Evolutionary conservation across 2,329 filamentous ascomycete species (phyloP), one percentile per base, ranked within the genome.

Genomic region (Nigrospora osmanthi): DNA sequence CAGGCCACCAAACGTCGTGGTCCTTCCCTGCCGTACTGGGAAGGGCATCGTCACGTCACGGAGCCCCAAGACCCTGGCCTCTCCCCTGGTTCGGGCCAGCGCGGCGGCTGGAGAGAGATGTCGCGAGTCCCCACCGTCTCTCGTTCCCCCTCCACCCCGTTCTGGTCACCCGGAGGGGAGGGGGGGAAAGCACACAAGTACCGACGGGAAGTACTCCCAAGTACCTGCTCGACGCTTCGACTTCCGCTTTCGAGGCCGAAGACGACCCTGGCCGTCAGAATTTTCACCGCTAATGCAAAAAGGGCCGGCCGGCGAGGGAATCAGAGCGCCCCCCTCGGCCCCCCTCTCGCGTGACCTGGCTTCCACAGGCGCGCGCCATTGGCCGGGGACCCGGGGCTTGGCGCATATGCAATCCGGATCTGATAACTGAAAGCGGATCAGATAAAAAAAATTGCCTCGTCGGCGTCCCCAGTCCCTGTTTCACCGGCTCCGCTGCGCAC

Each of bases 351-450:
- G 40, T 34, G 31, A 23, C 28, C 32, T 31, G 17, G 31, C 19
- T 38, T 19, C 17, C 17, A 45, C 47, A 42, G 42, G 44, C 43
- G 40, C 33, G 44, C 23, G 38, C 42, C 42, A 38, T 28, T 35
- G 42, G 42, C 39, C 35, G 34, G 14, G 13, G 34, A 42, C 42
- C 38, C 16, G 38, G 44, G 40, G 49, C 58, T 60, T 59, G 55
- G 55, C 54, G 38, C 44, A 46, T 40, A 52, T 56, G 56, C 52
- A 54, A 39, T 28, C 53, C 60, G 59, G 62, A 65, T 64, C 62
- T 54, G 61, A 65, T 63, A 65, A 63, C 60, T 63, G 58, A 60
- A 61, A 57, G 42, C 41, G 45, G 45, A 47, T 47, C 46, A 45
- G 46, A 47, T 47, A 47, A 47, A 38, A 28, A 23, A 40, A 35